phyloP scores from a whole-genome alignment of 495 filamentous ascomycete genomes.

The Penicillium desertorum region DNA sequence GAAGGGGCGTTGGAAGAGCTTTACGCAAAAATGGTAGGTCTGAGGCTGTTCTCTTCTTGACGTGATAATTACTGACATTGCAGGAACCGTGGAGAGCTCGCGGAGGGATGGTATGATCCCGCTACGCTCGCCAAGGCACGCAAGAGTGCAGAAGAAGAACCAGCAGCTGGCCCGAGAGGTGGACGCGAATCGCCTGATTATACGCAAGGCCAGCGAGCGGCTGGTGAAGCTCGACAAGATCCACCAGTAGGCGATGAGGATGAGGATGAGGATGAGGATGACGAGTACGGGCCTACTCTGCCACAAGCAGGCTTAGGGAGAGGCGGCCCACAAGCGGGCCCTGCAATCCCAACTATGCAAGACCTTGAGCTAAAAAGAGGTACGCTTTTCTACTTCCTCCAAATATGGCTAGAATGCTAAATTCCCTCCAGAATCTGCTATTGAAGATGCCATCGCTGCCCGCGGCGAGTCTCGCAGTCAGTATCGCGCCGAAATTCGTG shows the following conservation, averaged over 20 bases:
- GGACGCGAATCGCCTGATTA: constrained; percentile 31
- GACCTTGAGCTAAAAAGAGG: constrained; percentile 72
- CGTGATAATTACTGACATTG: constrained; percentile 20
- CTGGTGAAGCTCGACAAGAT: constrained; percentile 9
- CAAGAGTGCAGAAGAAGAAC: constrained; percentile 20
- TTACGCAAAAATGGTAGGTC: constrained; percentile 78
- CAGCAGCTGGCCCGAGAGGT: background rate
- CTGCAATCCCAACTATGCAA: constrained; percentile 69
- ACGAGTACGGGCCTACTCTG: constrained; percentile 72
- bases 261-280: constrained; percentile 57
- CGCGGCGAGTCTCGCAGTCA: constrained; percentile 57
- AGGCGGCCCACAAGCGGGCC: constrained; percentile 51
- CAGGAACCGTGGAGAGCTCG: constrained; percentile 89
- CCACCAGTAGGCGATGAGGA: constrained; percentile 41
- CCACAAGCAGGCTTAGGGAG: constrained; percentile 41
- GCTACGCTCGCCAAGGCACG: constrained; percentile 55
- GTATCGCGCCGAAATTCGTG: constrained; percentile 56
- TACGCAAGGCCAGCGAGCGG: constrained; percentile 18
- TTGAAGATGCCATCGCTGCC: constrained; percentile 53
- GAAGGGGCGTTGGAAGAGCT: constrained; percentile 90
- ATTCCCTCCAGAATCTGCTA: constrained; percentile 43
- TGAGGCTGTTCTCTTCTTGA: background rate
- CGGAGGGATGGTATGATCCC: constrained; percentile 92
- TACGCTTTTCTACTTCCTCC: constrained; percentile 23
- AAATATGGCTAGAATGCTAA: background rate